Evolutionary conservation across 1,284 basidiomycete genomes (phyloP).

Genomic region (Trametes hirsuta): DNA sequence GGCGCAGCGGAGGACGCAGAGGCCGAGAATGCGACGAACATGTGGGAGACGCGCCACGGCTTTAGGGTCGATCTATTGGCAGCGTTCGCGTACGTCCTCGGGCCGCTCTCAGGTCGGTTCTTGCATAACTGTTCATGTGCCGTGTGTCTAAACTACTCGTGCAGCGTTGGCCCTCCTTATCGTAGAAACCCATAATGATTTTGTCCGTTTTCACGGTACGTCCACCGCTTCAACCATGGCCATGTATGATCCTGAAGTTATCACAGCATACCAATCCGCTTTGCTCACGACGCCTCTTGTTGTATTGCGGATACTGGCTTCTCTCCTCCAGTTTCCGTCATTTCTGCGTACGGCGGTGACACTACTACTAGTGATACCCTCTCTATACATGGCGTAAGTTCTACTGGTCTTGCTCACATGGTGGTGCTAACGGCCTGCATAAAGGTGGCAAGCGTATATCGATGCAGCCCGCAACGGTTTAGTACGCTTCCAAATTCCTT

Average conservation of each 20-base stretch:
- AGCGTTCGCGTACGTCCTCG: constrained; percentile 69
- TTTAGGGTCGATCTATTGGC: constrained; percentile 74
- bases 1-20: constrained; percentile 48
- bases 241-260: not conserved
- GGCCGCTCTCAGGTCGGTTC: constrained; percentile 72
- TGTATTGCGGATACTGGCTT: constrained; percentile 61
- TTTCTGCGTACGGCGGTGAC: constrained; percentile 53
- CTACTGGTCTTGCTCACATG: not conserved
- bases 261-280: constrained; percentile 77
- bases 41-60: constrained; percentile 75
- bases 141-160: not conserved
- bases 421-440: not conserved
- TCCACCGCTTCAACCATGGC: not conserved
- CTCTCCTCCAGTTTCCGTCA: constrained; percentile 51
- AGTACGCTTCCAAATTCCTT: constrained; percentile 64
- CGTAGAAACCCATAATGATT: constrained; percentile 81
- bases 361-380: constrained; percentile 44
- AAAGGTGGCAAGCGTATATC: constrained; percentile 64
- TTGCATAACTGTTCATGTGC: not conserved
- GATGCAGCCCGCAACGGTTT: constrained; percentile 63
- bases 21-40: constrained; percentile 54
- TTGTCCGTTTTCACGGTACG: constrained; percentile 79
- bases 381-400: constrained; percentile 62
- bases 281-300: constrained; percentile 70
- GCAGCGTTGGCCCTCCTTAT: constrained; percentile 72